Conservation (phyloP, 2,329 filamentous ascomycete species). For the Hypomyces perniciosus region DNA sequence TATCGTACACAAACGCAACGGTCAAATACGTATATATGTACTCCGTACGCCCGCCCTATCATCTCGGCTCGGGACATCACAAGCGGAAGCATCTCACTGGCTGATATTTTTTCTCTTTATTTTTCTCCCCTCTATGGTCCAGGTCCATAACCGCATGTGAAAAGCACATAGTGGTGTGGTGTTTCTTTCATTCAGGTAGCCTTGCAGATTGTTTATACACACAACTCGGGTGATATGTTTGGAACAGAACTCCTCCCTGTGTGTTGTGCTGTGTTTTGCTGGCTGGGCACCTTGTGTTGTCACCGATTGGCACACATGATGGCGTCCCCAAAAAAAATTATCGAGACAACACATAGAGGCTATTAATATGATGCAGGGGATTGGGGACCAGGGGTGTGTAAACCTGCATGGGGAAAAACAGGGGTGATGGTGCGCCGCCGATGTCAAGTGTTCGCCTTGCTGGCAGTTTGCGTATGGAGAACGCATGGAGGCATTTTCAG, state of each 20-base stretch:
- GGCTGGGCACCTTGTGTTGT: slow-evolving; percentile 8
- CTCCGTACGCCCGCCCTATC: slow-evolving; percentile 7
- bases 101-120: background rate
- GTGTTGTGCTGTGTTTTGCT: background rate
- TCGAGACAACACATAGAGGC: slow-evolving; percentile 12
- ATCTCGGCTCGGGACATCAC: background rate
- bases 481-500: background rate
- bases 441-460: background rate
- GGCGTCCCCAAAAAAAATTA: background rate
- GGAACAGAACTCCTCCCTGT: too few species aligned
- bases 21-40: background rate
- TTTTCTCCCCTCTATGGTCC: background rate
- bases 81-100: slow-evolving; percentile 6
- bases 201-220: background rate
- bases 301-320: slow-evolving; percentile 5
- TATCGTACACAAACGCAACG: slow-evolving; percentile 3
- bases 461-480: background rate
- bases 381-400: background rate
- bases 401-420: background rate
- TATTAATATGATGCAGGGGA: slow-evolving; percentile 4
- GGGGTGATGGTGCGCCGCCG: background rate
- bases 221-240: too few species aligned
- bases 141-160: background rate
- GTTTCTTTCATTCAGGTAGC: background rate
- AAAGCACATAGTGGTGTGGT: background rate